Base-by-base conservation (phyloP, 2,329 filamentous ascomycete species). In the Scopulariopsis brevicaulis region DNA sequence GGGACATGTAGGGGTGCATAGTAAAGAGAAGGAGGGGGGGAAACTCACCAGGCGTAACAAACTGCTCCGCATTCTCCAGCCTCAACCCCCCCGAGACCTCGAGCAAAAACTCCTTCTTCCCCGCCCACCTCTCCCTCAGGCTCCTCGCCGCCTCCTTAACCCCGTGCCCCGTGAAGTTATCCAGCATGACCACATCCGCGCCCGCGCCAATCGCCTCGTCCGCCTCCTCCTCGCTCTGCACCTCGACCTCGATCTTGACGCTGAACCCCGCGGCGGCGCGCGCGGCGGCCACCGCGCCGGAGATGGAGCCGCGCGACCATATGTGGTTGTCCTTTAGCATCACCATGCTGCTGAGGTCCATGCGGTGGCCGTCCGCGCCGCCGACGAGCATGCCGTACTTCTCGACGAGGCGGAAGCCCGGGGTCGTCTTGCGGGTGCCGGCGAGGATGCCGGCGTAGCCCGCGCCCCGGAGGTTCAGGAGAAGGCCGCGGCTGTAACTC, bases 321-420 rank as follows among this genome's bases (percentile, higher is more conserved):
- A 99, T 87, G 73, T 99, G 94, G 73, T 99, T 99, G 73, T 99
- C 94, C 77, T 99, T 99, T 63, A 99, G 80, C 94, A 99, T 99
- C 59, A 92, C 92, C 94, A 99, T 97, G 63, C 86, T 83, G 70
- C 85, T 89, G 59, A 99, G 77, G 70, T 99, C 94, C 73, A 96
- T 90, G 35, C 94, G 80, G 71, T 99, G 94, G 2, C 86, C 83
- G 73, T 99, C 94, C 18, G 90, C 92, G 12, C 94, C 94, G 59
- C 93, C 94, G 18, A 96, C 87, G 24, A 96, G 77, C 87, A 99
- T 96, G 64, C 91, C 94, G 72, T 99, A 99, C 75, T 99, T 99
- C 73, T 99, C 94, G 11, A 97, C 92, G 4, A 97, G 76, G 12
- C 94, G 81, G 74, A 97, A 99, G 0, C 94, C 94, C 0, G 94